Percentiles rank a stretch among this genome's conserved stretches.
Conservation (phyloP, 2,329 filamentous ascomycete genomes). For the Byssoonygena ceratinophila region DNA sequence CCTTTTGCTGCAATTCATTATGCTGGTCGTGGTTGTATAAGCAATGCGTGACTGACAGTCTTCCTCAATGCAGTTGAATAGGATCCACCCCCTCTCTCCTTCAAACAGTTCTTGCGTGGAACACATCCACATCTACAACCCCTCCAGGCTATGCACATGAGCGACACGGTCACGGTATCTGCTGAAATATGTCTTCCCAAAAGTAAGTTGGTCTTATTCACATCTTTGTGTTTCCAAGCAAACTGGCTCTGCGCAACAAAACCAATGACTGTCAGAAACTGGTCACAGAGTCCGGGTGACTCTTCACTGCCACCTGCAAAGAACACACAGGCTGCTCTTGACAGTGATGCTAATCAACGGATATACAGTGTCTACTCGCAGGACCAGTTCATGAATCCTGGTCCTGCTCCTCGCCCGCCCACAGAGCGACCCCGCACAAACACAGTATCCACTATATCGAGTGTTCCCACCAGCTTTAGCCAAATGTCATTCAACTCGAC, state of each 20-base stretch:
- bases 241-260: background rate
- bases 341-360: background rate
- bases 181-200: slow-evolving; percentile 10
- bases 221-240: background rate
- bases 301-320: background rate
- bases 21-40: background rate
- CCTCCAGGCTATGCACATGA: slow-evolving; percentile 1
- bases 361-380: slow-evolving; percentile 47
- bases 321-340: background rate
- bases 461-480: slow-evolving; percentile 55
- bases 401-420: slow-evolving; percentile 83
- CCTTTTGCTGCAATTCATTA: background rate
- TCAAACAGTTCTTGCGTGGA: background rate
- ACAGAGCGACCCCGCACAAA: slow-evolving; percentile 71
- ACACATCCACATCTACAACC: background rate
- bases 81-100: background rate
- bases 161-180: background rate
- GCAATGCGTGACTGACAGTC: background rate
- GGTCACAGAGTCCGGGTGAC: background rate
- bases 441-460: slow-evolving; percentile 62
- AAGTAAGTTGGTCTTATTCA: slow-evolving; percentile 8
- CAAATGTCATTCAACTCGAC: slow-evolving; percentile 54
- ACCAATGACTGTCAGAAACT: background rate
- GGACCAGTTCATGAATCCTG: slow-evolving; percentile 86
- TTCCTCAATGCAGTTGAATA: background rate